Evolutionary conservation across 805 yeast genomes (phyloP).

Genomic region (Isabelozyma pseudorhagii): DNA sequence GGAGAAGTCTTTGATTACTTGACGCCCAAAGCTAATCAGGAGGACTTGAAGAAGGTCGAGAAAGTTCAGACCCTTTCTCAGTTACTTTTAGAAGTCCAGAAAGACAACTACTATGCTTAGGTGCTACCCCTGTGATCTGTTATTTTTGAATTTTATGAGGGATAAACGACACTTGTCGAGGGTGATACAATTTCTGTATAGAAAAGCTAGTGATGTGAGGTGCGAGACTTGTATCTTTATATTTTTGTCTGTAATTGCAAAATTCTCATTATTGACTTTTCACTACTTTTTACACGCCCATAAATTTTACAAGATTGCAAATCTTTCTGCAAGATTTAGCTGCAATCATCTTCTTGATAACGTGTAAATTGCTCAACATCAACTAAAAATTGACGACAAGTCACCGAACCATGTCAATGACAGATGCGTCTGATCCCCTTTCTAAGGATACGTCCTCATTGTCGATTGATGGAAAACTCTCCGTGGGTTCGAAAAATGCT

Average conservation of each 20-base stretch:
- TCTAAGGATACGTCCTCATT: constrained; percentile 23
- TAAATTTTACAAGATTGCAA: neutral
- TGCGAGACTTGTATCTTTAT: no score
- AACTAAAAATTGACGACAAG: no score
- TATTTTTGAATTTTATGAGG: no score
- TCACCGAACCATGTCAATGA: neutral
- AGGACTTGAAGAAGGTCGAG: neutral
- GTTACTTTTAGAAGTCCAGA: neutral
- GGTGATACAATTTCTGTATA: no score
- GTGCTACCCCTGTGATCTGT: neutral
- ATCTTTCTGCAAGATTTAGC: no score
- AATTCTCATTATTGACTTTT: neutral
- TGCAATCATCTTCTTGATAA: no score
- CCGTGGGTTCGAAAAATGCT: no score
- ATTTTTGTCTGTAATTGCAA: neutral
- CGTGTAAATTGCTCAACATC: no score
- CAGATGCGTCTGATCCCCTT: constrained; percentile 7
- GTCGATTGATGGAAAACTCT: constrained; percentile 6
- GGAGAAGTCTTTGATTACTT: neutral
- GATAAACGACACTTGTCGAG: no score
- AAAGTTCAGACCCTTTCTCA: neutral
- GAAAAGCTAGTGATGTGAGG: no score
- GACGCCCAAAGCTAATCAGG: neutral
- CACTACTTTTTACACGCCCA: neutral
- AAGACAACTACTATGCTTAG: neutral